phyloP scores from a whole-genome alignment of 1,284 basidiomycete genomes.

The Phellopilus nigrolimitatus region DNA sequence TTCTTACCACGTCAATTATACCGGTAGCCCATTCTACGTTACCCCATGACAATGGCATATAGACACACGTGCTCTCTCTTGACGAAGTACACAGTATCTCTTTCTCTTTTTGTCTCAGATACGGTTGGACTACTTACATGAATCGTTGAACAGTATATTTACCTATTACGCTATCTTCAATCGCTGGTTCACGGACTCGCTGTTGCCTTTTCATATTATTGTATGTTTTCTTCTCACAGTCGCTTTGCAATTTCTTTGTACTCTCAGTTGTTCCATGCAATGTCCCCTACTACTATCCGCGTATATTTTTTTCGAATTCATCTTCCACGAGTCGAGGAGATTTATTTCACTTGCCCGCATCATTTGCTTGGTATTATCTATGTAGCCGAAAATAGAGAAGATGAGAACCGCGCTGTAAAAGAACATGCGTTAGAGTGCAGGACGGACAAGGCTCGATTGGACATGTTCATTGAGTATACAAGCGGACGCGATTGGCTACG shows the following conservation, averaged over 20 bases:
- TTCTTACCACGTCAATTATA: conserved; percentile 8
- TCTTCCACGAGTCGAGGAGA: no score
- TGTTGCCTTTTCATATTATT: not conserved
- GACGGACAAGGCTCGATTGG: no score
- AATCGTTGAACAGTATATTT: not conserved
- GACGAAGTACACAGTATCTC: no score
- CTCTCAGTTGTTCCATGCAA: not conserved
- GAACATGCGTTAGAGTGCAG: no score
- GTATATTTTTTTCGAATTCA: no score
- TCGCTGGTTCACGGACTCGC: not conserved
- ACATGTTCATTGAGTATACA: no score
- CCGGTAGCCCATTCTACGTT: conserved; percentile 10
- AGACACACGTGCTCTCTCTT: not conserved
- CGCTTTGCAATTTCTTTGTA: not conserved
- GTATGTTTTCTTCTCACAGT: not conserved
- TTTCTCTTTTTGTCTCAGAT: not conserved
- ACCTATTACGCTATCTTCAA: not conserved
- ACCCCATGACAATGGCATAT: conserved; percentile 14
- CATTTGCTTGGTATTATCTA: no score
- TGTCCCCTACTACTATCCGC: no score
- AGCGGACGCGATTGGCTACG: no score
- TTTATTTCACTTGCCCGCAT: no score
- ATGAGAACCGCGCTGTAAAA: no score
- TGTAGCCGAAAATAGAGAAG: not conserved
- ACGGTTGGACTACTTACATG: not conserved